A percentile compares a stretch with the other conserved stretches of the same genome.
These are phyloP conservation scores for Effrenium voratum DNA, from an alignment of 73 alveolate genomes.

Conservation along the genomic window DNA sequence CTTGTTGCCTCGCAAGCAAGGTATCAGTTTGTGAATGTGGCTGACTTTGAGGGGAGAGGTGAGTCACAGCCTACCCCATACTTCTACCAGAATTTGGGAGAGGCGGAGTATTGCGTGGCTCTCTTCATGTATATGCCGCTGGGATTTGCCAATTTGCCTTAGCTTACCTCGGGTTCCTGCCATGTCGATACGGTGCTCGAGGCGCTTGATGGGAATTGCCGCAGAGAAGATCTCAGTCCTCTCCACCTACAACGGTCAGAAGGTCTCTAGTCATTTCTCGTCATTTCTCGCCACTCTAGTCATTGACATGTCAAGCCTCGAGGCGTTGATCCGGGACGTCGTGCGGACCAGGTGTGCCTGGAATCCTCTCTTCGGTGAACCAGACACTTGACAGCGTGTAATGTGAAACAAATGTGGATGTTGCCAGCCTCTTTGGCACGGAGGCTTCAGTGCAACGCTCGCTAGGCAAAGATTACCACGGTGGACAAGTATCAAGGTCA, in stretches of 20 bases:
- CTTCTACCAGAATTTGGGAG: conserved; percentile 96
- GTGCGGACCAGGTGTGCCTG: conserved; percentile 95
- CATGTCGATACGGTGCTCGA: background rate
- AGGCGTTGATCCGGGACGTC: conserved; percentile 95
- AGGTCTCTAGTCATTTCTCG: too few species aligned
- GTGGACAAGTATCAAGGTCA: conserved; percentile 97
- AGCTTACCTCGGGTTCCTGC: background rate
- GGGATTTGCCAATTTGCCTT: background rate
- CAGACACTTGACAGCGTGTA: conserved; percentile 22
- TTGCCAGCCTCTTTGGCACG: background rate
- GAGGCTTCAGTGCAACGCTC: background rate
- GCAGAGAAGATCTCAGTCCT: conserved; percentile 95
- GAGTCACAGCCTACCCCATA: conserved; percentile 95
- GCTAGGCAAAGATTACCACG: conserved; percentile 94
- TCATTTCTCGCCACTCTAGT: background rate
- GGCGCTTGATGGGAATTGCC: conserved; percentile 95
- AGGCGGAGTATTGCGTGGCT: conserved; percentile 96
- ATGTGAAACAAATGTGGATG: background rate
- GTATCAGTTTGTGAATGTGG: conserved; percentile 96
- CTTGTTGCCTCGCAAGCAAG: too few species aligned
- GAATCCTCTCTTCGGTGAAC: conserved; percentile 95
- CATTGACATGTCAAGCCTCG: background rate
- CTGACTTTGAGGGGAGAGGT: conserved; percentile 95
- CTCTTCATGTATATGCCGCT: conserved; percentile 95
- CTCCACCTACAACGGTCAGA: conserved; percentile 97